phyloP scores from a whole-genome alignment of 257 asterid species.

The Primulina tabacum region DNA sequence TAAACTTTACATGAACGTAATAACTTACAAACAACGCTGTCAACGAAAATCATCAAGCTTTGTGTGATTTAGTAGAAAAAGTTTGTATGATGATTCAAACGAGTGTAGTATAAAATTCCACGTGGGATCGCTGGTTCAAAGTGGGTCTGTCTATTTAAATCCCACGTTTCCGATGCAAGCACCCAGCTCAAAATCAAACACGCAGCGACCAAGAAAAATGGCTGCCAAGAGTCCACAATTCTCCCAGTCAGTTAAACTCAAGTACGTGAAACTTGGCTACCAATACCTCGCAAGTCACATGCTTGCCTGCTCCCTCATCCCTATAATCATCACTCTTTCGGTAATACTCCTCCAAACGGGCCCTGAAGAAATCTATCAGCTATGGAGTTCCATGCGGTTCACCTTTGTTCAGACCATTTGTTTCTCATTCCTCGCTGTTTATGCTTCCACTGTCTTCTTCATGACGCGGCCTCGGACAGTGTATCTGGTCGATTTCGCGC shows the following conservation, averaged over 20 bases:
- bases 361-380: conserved; percentile 7
- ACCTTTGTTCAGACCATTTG: conserved; percentile 16
- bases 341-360: conserved; percentile 4
- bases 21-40: no score
- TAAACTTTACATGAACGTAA: no score
- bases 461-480: conserved; percentile 24
- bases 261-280: conserved; percentile 27
- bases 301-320: conserved; percentile 19
- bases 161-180: background rate
- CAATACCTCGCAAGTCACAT: conserved; percentile 26
- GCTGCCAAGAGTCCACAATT: conserved; percentile 9
- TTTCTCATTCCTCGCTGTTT: conserved; percentile 17
- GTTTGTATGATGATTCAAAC: no score
- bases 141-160: background rate
- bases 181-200: background rate
- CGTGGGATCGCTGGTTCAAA: background rate
- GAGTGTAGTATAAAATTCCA: background rate
- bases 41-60: no score
- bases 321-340: conserved; percentile 10
- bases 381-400: conserved; percentile 15
- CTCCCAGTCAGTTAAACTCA: conserved; percentile 21
- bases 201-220: background rate
- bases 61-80: no score
- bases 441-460: conserved; percentile 17
- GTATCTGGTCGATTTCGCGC: conserved; percentile 29